Evolutionary conservation across 805 yeast genomes (phyloP).

Genomic region (Starmerella bombi): DNA sequence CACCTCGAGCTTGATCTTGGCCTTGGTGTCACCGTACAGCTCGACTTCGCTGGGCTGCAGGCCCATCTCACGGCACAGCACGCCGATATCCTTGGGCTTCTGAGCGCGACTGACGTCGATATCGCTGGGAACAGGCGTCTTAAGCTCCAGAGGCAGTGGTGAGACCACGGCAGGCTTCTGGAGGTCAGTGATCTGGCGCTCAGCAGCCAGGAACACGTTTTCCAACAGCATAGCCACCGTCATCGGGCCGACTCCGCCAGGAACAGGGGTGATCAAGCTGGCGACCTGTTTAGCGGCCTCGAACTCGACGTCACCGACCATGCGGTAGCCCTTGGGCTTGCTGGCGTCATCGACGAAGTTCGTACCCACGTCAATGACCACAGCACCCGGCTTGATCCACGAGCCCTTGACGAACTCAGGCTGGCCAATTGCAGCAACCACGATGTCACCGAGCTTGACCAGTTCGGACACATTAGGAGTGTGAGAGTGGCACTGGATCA

Average conservation of each 20-base stretch:
- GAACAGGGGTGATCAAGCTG: constrained; percentile 79
- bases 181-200: constrained; percentile 29
- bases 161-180: constrained; percentile 36
- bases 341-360: constrained; percentile 67
- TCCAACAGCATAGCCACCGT: constrained; percentile 91
- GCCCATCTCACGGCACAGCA: constrained; percentile 73
- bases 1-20: constrained; percentile 62
- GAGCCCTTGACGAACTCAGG: constrained; percentile 75
- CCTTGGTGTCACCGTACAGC: constrained; percentile 79
- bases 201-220: constrained; percentile 72
- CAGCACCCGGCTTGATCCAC: constrained; percentile 72
- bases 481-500: constrained; percentile 71
- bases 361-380: constrained; percentile 93
- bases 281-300: constrained; percentile 53
- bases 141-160: constrained; percentile 43
- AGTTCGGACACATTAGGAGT: constrained; percentile 47
- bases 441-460: constrained; percentile 65
- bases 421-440: constrained; percentile 87
- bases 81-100: constrained; percentile 66
- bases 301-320: constrained; percentile 84
- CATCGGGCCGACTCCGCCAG: constrained; percentile 99
- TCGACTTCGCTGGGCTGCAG: constrained; percentile 66
- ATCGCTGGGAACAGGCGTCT: constrained; percentile 77
- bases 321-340: constrained; percentile 62
- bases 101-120: constrained; percentile 81